Evolutionary conservation across 1,284 basidiomycete genomes (phyloP), one percentile per base, ranked within the genome.

Genomic region (Cystobasidium slooffiae): DNA sequence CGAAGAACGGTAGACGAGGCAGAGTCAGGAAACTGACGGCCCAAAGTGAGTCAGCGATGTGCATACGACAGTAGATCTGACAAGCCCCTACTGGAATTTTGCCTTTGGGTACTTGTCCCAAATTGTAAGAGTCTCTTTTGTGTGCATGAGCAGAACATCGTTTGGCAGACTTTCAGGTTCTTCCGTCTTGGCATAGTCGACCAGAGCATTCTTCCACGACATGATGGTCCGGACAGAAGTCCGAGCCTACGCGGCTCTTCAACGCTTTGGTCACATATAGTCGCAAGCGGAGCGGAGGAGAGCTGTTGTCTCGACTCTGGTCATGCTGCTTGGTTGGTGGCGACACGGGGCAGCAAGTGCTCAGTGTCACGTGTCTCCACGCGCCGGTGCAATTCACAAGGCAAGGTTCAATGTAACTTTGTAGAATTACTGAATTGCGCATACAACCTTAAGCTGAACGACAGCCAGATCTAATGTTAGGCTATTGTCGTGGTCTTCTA

Each of bases 401-500:
- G 31, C 31, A 31, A 31, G 31, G 31, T 31, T 31, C 31, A 31
- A 5, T 31, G 2, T 31, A 31, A 31, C 5, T 31, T 1, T 31
- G 31, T 31, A 31, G 31, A 31, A 31, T 31, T 31, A 31, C 31
- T 31, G 31, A 31, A 20, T 56, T 31, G 24, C 55, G 16, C 31
- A 56, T n/a, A 18, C 31, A 14, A 20, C n/a, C 14, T 8, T 14
- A 14, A 14, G 24, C 55, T 37, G 14, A 20, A 56, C 14, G 16
- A 56, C 14, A 14, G 18, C 55, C 16, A 14, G 24, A 14, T 18
- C n/a, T 18, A n/a, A n/a, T 56, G 18, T 14, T 20, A 18, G 7
- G 3, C 16, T 4, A n/a, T 3, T 31, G 31, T 31, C 4, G 20
- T 3, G 39, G 24, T 43, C 6, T 10, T 68, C 78, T 87, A 94